Base-by-base conservation (phyloP, 768 basidiomycete species). In the Russula sp. region DNA sequence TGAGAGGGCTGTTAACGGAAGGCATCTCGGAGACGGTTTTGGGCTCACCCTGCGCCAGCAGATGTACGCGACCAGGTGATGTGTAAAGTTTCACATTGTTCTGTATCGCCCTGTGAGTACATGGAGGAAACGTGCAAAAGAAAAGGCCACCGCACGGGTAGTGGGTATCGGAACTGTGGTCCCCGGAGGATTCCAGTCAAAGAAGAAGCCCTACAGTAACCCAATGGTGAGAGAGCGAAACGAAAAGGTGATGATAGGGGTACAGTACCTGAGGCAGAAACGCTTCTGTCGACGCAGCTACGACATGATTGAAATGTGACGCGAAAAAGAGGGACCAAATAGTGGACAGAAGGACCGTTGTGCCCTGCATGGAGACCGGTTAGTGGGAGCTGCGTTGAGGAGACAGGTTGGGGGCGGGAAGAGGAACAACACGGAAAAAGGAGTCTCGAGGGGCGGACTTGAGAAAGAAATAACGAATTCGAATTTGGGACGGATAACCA, bases 31-130 rank as follows among this genome's bases (percentile, higher is more conserved):
- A 32, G 10, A 31, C 11, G 13, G 10, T 11, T 14, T 22, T 42
- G 3, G 2, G 58, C 73, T 39, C 45, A 75, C 74, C 74, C 74
- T 7, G 61, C 64, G 9, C 68, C 70, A 6, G 65, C 49, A 2
- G 62, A 59, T 13, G 68, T 66, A 14, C 75, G 66, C 37, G 61
- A 37, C 74, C 73, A 76, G 13, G 65, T 67, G 34, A 76, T 69
- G 47, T 70, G 68, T 10, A 76, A 66, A 4, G 71, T 71, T 1
- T 73, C 71, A 52, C 75, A 76, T 65, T 76, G 75, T 27, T 70
- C 75, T 74, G 62, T 18, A 47, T 20, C 27, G 4, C 20, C 39
- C 31, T 37, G 6, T 51, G 14, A 50, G 39, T n/a, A 32, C n/a
- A 13, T 20, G 20, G 27, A 39, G 7, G 22, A 31, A 40, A 40